These are phyloP conservation scores for Penicillium nordicum DNA, from an alignment of 2,329 filamentous ascomycete species.

Conservation along the genomic window DNA sequence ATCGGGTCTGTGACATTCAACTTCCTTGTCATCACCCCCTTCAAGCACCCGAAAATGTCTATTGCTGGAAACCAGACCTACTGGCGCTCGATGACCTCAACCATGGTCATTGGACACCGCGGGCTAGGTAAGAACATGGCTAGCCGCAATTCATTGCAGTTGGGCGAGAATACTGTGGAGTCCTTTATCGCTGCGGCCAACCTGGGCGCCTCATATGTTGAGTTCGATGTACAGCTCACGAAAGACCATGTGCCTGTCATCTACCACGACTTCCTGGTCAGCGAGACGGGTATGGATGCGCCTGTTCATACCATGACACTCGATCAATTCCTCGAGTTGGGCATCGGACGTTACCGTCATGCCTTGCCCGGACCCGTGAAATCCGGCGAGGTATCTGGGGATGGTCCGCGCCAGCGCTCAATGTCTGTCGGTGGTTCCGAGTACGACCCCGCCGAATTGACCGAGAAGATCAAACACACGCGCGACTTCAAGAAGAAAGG, in stretches of 20 bases:
- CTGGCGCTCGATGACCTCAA: constrained; percentile 87
- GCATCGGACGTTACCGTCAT: constrained; percentile 49
- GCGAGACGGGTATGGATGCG: constrained; percentile 94
- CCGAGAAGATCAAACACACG: constrained; percentile 95
- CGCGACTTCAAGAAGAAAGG: constrained; percentile 91
- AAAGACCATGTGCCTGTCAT: constrained; percentile 98
- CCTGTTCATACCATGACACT: constrained; percentile 92
- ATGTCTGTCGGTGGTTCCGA: constrained; percentile 59
- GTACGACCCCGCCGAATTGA: constrained; percentile 41
- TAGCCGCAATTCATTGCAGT: constrained; percentile 79
- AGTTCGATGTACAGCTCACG: constrained; percentile 90
- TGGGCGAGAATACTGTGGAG: constrained; percentile 92
- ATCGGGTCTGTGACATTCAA: constrained; percentile 97
- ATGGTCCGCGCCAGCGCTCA: constrained; percentile 46
- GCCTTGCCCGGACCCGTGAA: constrained; percentile 36
- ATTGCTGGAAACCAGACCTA: constrained; percentile 89
- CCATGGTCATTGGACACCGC: constrained; percentile 73
- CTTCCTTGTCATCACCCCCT: constrained; percentile 91
- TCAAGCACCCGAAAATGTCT: constrained; percentile 89
- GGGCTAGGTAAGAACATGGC: constrained; percentile 87
- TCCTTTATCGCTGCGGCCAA: constrained; percentile 97
- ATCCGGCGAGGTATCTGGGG: constrained; percentile 13
- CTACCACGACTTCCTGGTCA: constrained; percentile 97
- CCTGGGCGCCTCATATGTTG: constrained; percentile 71
- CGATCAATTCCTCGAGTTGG: constrained; percentile 87